Evolutionary conservation across 73 alveolate species (phyloP).

Genomic region (Paramecium bursaria): DNA sequence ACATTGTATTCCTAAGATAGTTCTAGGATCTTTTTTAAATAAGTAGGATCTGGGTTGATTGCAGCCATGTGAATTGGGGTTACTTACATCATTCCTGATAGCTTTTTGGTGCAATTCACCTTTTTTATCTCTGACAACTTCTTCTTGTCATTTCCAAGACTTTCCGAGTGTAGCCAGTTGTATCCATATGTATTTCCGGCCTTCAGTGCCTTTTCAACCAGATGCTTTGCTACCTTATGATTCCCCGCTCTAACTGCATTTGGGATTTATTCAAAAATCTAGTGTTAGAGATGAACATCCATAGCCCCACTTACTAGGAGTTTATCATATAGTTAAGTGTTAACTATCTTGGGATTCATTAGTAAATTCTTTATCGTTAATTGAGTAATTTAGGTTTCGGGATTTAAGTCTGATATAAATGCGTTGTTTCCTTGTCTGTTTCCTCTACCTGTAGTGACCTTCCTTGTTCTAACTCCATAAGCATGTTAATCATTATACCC

Average conservation of each 20-base stretch:
- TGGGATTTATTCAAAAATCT: slow-evolving; percentile 71
- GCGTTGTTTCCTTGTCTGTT: slow-evolving; percentile 98
- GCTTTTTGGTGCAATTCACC: slow-evolving; percentile 81
- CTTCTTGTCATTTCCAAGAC: slow-evolving; percentile 63
- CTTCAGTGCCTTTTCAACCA: slow-evolving; percentile 76
- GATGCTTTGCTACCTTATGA: slow-evolving; percentile 81
- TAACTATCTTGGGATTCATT: too few species aligned
- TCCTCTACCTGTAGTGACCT: slow-evolving; percentile 94
- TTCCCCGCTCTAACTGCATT: slow-evolving; percentile 93
- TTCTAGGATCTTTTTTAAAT: slow-evolving; percentile 80
- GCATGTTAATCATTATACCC: slow-evolving; percentile 89
- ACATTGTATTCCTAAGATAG: slow-evolving; percentile 80
- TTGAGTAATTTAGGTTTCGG: neutral
- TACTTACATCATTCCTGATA: slow-evolving; percentile 83
- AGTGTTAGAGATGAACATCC: slow-evolving; percentile 68
- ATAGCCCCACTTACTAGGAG: slow-evolving; percentile 76
- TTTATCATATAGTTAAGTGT: too few species aligned
- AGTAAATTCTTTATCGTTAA: too few species aligned
- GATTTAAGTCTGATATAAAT: slow-evolving; percentile 84
- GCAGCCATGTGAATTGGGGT: slow-evolving; percentile 98
- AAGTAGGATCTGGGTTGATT: slow-evolving; percentile 93
- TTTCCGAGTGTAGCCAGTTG: slow-evolving; percentile 91
- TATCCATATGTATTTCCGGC: slow-evolving; percentile 87
- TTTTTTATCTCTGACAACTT: slow-evolving; percentile 9
- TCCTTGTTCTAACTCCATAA: slow-evolving; percentile 90